Conservation (phyloP, 768 basidiomycete genomes). For the Boletus rex-veris region DNA sequence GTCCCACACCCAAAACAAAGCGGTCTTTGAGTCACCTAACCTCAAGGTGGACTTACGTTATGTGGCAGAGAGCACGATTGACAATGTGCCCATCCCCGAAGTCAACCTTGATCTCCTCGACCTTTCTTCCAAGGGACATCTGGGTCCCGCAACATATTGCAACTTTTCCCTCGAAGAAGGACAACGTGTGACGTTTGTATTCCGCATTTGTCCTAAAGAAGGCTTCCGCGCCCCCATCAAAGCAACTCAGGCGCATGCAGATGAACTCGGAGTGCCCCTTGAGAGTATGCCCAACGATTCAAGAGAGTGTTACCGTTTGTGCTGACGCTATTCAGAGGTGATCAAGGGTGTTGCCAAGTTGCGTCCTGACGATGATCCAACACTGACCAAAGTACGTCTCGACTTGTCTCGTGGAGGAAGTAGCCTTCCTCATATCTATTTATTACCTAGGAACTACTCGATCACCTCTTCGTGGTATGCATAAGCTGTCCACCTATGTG, state of each 20-base stretch:
- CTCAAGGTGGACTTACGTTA: conserved; percentile 76
- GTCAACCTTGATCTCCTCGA: conserved; percentile 62
- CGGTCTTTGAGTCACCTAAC: conserved; percentile 53
- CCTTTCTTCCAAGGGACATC: conserved; percentile 66
- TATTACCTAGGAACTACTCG: conserved; percentile 49
- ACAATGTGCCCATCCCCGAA: conserved; percentile 47
- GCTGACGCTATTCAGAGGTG: conserved; percentile 34
- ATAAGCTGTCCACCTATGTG: background rate
- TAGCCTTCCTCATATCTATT: background rate
- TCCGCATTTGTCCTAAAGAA: conserved; percentile 64
- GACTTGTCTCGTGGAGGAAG: background rate
- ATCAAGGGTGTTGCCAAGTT: conserved; percentile 43
- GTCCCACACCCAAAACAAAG: conserved; percentile 49
- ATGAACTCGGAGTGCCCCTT: conserved; percentile 44
- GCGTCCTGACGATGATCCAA: conserved; percentile 63
- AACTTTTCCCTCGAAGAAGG: conserved; percentile 73
- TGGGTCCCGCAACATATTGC: conserved; percentile 60
- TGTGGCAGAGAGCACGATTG: conserved; percentile 55
- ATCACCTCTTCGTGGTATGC: conserved; percentile 52
- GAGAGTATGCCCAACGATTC: conserved; percentile 32
- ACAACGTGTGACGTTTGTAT: conserved; percentile 84
- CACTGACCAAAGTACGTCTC: conserved; percentile 53
- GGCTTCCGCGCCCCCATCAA: conserved; percentile 8
- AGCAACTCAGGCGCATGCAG: conserved; percentile 39
- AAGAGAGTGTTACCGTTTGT: background rate